Base-by-base conservation (phyloP, 345 rosid species). In the Mangifera indica region DNA sequence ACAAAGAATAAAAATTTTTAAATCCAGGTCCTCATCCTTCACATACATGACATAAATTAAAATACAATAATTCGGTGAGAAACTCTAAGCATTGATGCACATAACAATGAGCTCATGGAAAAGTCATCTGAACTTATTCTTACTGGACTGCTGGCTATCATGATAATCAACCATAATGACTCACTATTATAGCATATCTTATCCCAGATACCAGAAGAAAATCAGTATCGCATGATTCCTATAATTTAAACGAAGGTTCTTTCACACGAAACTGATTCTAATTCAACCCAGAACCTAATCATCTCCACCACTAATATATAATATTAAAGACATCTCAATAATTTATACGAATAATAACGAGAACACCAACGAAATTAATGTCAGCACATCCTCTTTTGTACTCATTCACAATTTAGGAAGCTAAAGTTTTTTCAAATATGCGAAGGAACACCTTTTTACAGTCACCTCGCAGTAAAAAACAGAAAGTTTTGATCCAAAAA, bases 401-500 rank as follows among this genome's bases (percentile, higher is more conserved):
- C 13, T 53, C 60, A 20, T 5, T n/a, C 44, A 46, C 54, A 57
- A 62, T 17, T 57, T 4, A 48, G 21, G 57, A 46, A 69, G 63
- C 40, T 22, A 40, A n/a, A 44, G 10, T 29, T 10, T 21, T n/a
- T 66, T 58, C 20, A 37, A 57, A 24, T 42, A 67, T 69, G 53
- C 37, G 54, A 55, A 71, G 7, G 26, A 59, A 67, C 73, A 29
- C 60, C 72, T 20, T 29, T 58, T 20, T 5, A 54, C 32, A 42
- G 18, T 22, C 71, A 52, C 34, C 32, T 51, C 20, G n/a, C 45
- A 44, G 67, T 42, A 26, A 67, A 61, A 75, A 70, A 15, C 37
- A 45, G 24, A 76, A 54, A 63, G 74, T 54, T 60, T 60, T 59
- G 66, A 74, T 69, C 73, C 61, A 42, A 32, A 52, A 60, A 44